phyloP scores from a whole-genome alignment of 768 basidiomycete species.

The Termitomyces heimii region DNA sequence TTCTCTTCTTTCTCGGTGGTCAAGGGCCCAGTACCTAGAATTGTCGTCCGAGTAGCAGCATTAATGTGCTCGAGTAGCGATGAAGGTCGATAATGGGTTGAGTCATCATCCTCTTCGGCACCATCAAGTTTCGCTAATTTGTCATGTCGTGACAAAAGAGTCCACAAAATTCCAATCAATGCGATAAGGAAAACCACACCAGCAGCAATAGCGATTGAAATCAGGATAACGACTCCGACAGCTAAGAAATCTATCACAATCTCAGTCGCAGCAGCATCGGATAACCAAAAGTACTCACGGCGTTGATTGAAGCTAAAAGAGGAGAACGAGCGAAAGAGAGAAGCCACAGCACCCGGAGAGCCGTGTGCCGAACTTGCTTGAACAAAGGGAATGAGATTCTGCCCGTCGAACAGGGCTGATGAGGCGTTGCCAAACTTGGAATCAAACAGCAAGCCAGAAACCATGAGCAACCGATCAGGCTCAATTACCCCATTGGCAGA shows the following conservation, averaged over 20 bases:
- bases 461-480: constrained; percentile 82
- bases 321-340: constrained; percentile 78
- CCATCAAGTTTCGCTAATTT: constrained; percentile 57
- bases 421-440: constrained; percentile 74
- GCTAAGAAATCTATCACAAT: constrained; percentile 70
- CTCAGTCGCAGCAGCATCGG: constrained; percentile 9
- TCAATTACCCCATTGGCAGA: constrained; percentile 64
- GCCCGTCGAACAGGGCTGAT: constrained; percentile 83
- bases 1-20: constrained; percentile 52
- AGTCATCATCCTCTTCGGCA: constrained; percentile 67
- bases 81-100: constrained; percentile 74
- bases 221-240: constrained; percentile 89
- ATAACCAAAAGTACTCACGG: constrained; percentile 45
- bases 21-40: constrained; percentile 51
- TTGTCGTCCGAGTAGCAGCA: constrained; percentile 80
- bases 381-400: constrained; percentile 77
- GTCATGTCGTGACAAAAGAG: constrained; percentile 77
- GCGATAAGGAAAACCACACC: constrained; percentile 88
- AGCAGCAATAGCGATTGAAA: constrained; percentile 94
- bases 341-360: constrained; percentile 61
- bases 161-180: constrained; percentile 83
- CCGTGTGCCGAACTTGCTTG: constrained; percentile 62
- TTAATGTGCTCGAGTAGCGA: constrained; percentile 89
- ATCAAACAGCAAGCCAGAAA: constrained; percentile 74
- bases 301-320: constrained; percentile 69